These are phyloP conservation scores for Boletus tomentosulus DNA, from an alignment of 768 basidiomycete genomes.

Conservation along the genomic window DNA sequence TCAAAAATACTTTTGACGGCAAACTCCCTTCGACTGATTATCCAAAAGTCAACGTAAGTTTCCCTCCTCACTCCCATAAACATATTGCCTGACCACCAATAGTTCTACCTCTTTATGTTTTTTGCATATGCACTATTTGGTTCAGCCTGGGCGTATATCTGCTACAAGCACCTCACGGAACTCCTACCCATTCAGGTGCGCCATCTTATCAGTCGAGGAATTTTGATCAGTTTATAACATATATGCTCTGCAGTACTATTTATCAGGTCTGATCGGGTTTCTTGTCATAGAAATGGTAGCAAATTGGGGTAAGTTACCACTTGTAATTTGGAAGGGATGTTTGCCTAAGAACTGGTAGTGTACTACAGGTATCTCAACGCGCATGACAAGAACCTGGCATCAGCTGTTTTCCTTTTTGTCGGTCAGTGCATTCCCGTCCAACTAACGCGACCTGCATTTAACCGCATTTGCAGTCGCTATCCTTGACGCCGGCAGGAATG, in stretches of 20 bases:
- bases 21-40: slow-evolving; percentile 90
- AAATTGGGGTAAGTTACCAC: slow-evolving; percentile 62
- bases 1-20: slow-evolving; percentile 86
- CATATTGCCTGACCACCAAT: neutral
- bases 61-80: neutral
- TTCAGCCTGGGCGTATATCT: slow-evolving; percentile 76
- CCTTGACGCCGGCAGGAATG: slow-evolving; percentile 90
- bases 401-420: slow-evolving; percentile 90
- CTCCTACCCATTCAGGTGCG: slow-evolving; percentile 83
- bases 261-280: slow-evolving; percentile 82
- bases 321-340: neutral
- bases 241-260: slow-evolving; percentile 61
- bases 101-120: slow-evolving; percentile 90
- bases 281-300: slow-evolving; percentile 93
- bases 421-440: slow-evolving; percentile 43
- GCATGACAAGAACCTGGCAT: slow-evolving; percentile 66
- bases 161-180: slow-evolving; percentile 75
- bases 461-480: slow-evolving; percentile 66
- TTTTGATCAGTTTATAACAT: slow-evolving; percentile 2
- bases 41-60: slow-evolving; percentile 88
- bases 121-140: slow-evolving; percentile 70
- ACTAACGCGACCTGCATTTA: neutral
- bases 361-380: slow-evolving; percentile 96
- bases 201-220: neutral
- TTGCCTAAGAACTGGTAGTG: slow-evolving; percentile 36